Evolutionary conservation across 176 grass and related monocot species (phyloP), one percentile per base, ranked within the genome.

Genomic region (Bromus sterilis): DNA sequence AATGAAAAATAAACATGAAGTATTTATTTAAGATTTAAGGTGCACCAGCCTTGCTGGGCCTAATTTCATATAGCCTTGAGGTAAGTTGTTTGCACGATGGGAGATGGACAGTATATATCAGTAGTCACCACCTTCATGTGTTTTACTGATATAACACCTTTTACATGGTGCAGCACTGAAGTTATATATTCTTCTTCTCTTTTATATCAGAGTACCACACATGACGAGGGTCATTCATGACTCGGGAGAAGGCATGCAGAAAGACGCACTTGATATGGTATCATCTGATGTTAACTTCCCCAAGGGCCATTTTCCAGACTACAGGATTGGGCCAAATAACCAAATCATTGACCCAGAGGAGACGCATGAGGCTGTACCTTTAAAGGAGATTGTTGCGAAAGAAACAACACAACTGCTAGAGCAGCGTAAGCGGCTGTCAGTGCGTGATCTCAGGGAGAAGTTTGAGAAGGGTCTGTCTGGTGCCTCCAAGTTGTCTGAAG

Each of bases 381-480:
- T 98, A 13, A 93, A 89, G 78, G 95, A 98, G 66, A 87, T 98
- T 82, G 95, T 98, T 78, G 95, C 88, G 5, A 98, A 91, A 70
- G 95, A 98, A 86, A 98, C 95, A 14, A 80, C 86, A 0, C 92
- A 94, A 75, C 71, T 98, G 78, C 86, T 98, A 66, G 88, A 98
- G 84, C 92, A 94, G 77, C 88, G 74, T 25, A 91, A 66, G 83
- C 84, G 92, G 51, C 92, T 98, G 14, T 98, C 95, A 41, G 95
- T 98, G 71, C 87, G 95, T 32, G 95, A 98, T 75, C 92, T 98
- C 12, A 93, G 90, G 35, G 92, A 98, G 78, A 98, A 94, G 81
- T 98, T 98, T 71, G 95, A 98, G 76, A 91, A 91, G 78, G 95
- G 95, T 67, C 79, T 94, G 39, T 79, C 86, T 63, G 88, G 87